Evolutionary conservation across 1,284 basidiomycete genomes (phyloP).

Genomic region (Xanthoconium separans): DNA sequence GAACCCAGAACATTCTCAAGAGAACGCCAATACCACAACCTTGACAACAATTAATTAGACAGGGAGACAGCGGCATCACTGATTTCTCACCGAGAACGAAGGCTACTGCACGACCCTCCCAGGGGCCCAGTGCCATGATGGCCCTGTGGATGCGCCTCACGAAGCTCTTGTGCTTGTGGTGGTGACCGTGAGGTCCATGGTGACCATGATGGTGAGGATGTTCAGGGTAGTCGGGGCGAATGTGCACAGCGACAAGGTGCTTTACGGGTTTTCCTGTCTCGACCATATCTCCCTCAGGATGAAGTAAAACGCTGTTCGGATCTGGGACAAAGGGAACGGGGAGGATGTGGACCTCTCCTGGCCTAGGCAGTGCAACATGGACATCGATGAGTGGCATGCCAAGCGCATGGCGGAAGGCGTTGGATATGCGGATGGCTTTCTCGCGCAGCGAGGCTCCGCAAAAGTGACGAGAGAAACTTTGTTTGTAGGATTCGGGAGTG

Average conservation of each 20-base stretch:
- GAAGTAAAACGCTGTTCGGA: constrained; percentile 1
- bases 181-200: constrained; percentile 24
- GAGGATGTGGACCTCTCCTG: constrained; percentile 21
- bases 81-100: constrained; percentile 68
- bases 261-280: constrained; percentile 15
- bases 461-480: constrained; percentile 19
- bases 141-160: constrained; percentile 58
- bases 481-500: constrained; percentile 6
- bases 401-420: constrained; percentile 32
- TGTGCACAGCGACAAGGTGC: constrained; percentile 9
- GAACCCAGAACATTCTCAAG: constrained; percentile 73
- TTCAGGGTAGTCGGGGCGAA: not conserved
- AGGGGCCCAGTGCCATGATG: constrained; percentile 67
- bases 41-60: constrained; percentile 27
- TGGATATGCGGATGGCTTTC: constrained; percentile 34
- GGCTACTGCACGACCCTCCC: constrained; percentile 76
- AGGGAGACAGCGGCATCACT: not conserved
- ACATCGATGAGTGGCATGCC: constrained; percentile 30
- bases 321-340: constrained; percentile 8
- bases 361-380: constrained; percentile 1
- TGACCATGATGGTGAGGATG: constrained; percentile 13
- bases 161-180: constrained; percentile 44
- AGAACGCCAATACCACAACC: constrained; percentile 79
- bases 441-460: constrained; percentile 34
- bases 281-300: constrained; percentile 1